These are phyloP conservation scores for Colletotrichum simmondsii DNA, from an alignment of 2,329 filamentous ascomycete genomes.

Conservation along the genomic window DNA sequence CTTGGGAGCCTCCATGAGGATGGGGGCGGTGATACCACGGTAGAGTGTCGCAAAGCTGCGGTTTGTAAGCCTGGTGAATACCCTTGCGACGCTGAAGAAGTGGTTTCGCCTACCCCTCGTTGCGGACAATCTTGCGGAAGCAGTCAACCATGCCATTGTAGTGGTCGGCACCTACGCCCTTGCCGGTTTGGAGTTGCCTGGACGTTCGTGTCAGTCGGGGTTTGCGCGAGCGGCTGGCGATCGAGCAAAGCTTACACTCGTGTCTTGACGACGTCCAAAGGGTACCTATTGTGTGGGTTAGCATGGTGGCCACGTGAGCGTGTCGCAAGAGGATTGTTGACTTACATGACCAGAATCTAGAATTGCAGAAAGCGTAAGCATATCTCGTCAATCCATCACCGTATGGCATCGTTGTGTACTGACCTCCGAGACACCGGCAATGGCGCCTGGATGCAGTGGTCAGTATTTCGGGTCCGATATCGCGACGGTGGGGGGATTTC, in stretches of 20 bases:
- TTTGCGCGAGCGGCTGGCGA: constrained; percentile 33
- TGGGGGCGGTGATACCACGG: constrained; percentile 93
- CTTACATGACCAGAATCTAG: constrained; percentile 89
- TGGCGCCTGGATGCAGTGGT: constrained; percentile 71
- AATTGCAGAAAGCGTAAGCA: constrained; percentile 36
- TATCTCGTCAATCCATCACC: constrained; percentile 32
- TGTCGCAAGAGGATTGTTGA: constrained; percentile 30
- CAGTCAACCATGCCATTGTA: constrained; percentile 99
- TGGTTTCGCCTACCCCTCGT: constrained; percentile 79
- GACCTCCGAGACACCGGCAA: constrained; percentile 98
- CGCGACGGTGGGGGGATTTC: constrained; percentile 36
- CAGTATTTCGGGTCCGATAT: constrained; percentile 39
- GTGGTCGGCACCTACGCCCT: constrained; percentile 77
- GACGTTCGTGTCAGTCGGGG: constrained; percentile 38
- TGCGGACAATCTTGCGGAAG: constrained; percentile 95
- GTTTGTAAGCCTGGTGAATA: constrained; percentile 18
- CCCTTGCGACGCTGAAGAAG: neutral
- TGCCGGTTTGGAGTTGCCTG: constrained; percentile 88
- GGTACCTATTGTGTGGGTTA: constrained; percentile 77
- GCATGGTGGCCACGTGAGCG: constrained; percentile 35
- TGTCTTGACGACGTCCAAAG: constrained; percentile 97
- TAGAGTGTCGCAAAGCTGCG: constrained; percentile 87
- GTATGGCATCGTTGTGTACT: constrained; percentile 48
- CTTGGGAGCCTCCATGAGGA: constrained; percentile 96
- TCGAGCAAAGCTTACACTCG: constrained; percentile 76